Conservation (phyloP, 2,329 filamentous ascomycete genomes). For the Claviceps capensis region DNA sequence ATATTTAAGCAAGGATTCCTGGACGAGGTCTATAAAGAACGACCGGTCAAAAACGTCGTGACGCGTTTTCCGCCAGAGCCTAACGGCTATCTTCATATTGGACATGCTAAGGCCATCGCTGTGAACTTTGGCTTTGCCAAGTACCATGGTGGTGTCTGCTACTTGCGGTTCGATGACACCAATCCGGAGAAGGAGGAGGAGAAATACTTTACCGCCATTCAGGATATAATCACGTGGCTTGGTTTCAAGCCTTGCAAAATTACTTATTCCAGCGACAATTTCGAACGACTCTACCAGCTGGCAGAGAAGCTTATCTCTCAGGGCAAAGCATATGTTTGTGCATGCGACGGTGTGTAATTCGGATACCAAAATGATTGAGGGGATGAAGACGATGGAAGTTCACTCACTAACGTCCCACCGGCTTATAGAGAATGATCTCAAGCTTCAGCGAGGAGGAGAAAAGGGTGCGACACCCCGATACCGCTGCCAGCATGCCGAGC, state of each 20-base stretch:
- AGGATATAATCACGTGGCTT: slow-evolving; percentile 78
- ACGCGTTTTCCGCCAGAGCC: slow-evolving; percentile 77
- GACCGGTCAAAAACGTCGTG: slow-evolving; percentile 45
- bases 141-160: slow-evolving; percentile 52
- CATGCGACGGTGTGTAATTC: slow-evolving; percentile 54
- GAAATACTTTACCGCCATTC: slow-evolving; percentile 76
- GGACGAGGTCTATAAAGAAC: slow-evolving; percentile 55
- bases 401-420: background rate
- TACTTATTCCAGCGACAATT: slow-evolving; percentile 80
- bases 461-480: slow-evolving; percentile 55
- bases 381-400: too few relatives aligned
- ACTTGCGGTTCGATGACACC: slow-evolving; percentile 69
- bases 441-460: slow-evolving; percentile 72
- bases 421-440: slow-evolving; percentile 55
- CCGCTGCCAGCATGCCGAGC: slow-evolving; percentile 67
- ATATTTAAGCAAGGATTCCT: slow-evolving; percentile 78
- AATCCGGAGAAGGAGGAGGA: slow-evolving; percentile 91
- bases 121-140: slow-evolving; percentile 93
- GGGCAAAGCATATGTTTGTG: slow-evolving; percentile 65
- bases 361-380: background rate
- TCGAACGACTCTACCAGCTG: slow-evolving; percentile 67
- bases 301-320: slow-evolving; percentile 66
- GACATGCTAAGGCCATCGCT: slow-evolving; percentile 88
- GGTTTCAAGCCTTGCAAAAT: slow-evolving; percentile 38
- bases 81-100: slow-evolving; percentile 87